Base-by-base conservation (phyloP, 345 rosid genomes). In the Kernera saxatilis region DNA sequence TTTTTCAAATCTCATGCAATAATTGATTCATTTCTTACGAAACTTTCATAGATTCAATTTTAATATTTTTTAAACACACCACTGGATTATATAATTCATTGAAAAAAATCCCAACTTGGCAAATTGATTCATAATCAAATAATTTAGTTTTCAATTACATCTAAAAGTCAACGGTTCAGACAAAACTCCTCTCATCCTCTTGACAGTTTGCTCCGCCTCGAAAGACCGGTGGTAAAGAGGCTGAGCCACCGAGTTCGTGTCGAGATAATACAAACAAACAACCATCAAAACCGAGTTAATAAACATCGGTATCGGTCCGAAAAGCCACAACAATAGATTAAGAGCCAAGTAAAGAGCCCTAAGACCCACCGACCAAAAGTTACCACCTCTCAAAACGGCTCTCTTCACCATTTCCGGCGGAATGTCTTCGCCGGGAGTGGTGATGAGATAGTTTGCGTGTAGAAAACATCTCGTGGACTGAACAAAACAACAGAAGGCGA, bases 261-360 rank as follows among this genome's bases (percentile, higher is more conserved):
- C 95, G 17, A 84, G 83, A 64, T 13, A 74, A 54, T 83, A 79
- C 23, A 90, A 86, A 49, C 85, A 32, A 0, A 69, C 5, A 0
- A 85, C 91, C 78, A 84, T 78, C 21, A 83, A 17, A 27, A 82
- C 21, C 17, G 95, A 87, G 1, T 76, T 78, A 23, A 82, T 44
- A 71, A 88, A 82, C 96, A 89, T 88, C 0, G 94, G 98, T 11
- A 88, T 79, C 0, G 96, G 96, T 41, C 98, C 96, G 26, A 89
- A 89, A 56, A 92, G 89, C 96, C 98, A 87, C 9, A 85, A 72
- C 43, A 90, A 64, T 50, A 92, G 48, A 77, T 70, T 27, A 13
- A 87, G 81, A 35, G 95, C 95, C 70, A 90, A 85, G 64, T 88
- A 92, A 22, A 88, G 71, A 19, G 86, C 82, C 79, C 94, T 82